phyloP scores from a whole-genome alignment of 2,329 filamentous ascomycete species.

The Microdochium bolleyi region DNA sequence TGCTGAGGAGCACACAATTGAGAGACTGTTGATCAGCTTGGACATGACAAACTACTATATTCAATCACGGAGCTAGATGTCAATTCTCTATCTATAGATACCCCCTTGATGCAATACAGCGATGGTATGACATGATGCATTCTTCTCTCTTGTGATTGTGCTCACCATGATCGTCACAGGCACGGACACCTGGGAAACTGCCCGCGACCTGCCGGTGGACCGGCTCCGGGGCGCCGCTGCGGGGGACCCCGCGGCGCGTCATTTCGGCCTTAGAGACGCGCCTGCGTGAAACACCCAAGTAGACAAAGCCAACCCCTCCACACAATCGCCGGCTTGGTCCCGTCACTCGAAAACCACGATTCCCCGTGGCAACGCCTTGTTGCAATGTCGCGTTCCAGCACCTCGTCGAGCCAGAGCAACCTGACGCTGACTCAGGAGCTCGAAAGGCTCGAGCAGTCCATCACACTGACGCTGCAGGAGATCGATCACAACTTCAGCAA shows the following conservation, averaged over 20 bases:
- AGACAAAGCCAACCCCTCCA: neutral
- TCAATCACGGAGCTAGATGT: constrained; percentile 9
- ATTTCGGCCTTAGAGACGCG: neutral
- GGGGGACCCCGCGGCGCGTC: constrained; percentile 12
- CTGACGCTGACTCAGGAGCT: constrained; percentile 89
- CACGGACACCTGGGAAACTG: too few relatives aligned
- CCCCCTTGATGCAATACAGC: neutral
- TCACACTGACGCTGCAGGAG: constrained; percentile 94
- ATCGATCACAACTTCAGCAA: constrained; percentile 98
- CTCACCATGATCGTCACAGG: too few relatives aligned
- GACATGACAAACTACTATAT: constrained; percentile 65
- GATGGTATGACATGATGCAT: too few relatives aligned
- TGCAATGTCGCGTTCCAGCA: constrained; percentile 40
- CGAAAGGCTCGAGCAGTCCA: constrained; percentile 91
- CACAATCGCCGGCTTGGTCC: neutral
- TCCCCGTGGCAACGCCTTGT: constrained; percentile 1
- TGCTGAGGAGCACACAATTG: constrained; percentile 49
- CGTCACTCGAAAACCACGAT: neutral
- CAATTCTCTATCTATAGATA: neutral
- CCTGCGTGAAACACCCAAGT: neutral
- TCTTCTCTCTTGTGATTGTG: too few relatives aligned
- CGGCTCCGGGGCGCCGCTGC: neutral
- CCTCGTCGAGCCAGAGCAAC: constrained; percentile 33
- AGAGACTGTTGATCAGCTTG: constrained; percentile 59
- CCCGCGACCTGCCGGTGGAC: too few relatives aligned